Base-by-base conservation (phyloP, 176 grass and related monocot genomes). In the Themeda triandra region DNA sequence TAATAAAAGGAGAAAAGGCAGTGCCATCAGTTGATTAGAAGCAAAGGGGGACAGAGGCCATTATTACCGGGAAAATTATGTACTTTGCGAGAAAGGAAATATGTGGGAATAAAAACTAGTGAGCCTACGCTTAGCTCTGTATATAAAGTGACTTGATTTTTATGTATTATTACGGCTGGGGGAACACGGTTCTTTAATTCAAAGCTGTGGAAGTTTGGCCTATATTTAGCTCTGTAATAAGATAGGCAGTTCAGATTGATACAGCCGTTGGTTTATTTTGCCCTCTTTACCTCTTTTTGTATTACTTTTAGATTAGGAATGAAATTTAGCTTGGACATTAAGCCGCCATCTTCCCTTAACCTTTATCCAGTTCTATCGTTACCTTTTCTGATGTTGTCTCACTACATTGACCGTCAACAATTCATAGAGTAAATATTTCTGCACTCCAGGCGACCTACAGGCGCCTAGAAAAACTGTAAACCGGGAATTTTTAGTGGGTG, bases 121-220 rank as follows among this genome's bases (percentile, higher is more conserved):
- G 85, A 80, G 44, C 63, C 63, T 62, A 62, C 24, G 58, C 13
- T 62, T 62, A 62, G 10, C 58, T 84, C 33, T 91, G 89, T 91
- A 91, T 32, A 87, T 91, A 88, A 18, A 80, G 40, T 76, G 48
- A 80, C 80, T 80, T 84, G 58, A 42, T 40, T 79, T 62, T 83
- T 80, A 53, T 58, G 21, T 58, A 24, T 24, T 87, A 75, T 53
- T 54, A 45, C 75, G 80, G 80, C 60, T 69, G 30, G 23, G 18
- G 67, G 63, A 49, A 63, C 80, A 68, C 31, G 68, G 49, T 67
- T 73, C 45, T 79, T 83, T 75, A 56, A 71, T 71, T 71, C 41
- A 64, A 41, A 21, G 13, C 23, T 72, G 14, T 86, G 60, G 79
- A 33, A 65, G 21, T 75, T 36, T 10, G 19, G 30, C 23, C 54